These are phyloP conservation scores for Thielaviopsis musarum DNA, from an alignment of 2,329 filamentous ascomycete species.

Conservation along the genomic window DNA sequence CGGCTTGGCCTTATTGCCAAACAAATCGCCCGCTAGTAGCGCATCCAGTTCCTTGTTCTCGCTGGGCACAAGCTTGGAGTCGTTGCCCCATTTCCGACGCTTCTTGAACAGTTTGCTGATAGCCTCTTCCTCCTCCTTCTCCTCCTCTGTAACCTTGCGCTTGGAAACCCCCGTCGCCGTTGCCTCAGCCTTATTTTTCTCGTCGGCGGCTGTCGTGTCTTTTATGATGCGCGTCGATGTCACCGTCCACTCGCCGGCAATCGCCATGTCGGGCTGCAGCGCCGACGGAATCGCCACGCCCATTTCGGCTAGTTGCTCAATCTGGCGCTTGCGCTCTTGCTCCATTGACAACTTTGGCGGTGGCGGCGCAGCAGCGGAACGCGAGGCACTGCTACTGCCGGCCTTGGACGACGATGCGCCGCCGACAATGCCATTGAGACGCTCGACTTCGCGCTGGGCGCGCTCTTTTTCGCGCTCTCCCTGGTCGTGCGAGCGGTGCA, in stretches of 20 bases:
- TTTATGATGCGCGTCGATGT: slow-evolving; percentile 44
- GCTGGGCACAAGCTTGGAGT: slow-evolving; percentile 30
- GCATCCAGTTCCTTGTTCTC: slow-evolving; percentile 45
- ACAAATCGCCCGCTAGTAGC: slow-evolving; percentile 28
- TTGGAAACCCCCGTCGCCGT: slow-evolving; percentile 44
- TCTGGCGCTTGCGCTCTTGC: slow-evolving; percentile 62
- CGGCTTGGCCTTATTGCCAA: not conserved
- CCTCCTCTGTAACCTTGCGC: slow-evolving; percentile 40
- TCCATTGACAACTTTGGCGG: slow-evolving; percentile 24
- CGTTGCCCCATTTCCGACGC: slow-evolving; percentile 36
- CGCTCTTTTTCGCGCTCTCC: slow-evolving; percentile 67
- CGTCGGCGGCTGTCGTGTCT: slow-evolving; percentile 20
- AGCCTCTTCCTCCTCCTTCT: slow-evolving; percentile 43
- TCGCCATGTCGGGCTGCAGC: slow-evolving; percentile 63
- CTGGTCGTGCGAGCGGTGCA: slow-evolving; percentile 71
- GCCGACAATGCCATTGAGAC: slow-evolving; percentile 61
- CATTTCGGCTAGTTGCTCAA: slow-evolving; percentile 74
- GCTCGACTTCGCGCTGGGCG: slow-evolving; percentile 69
- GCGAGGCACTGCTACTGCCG: not conserved
- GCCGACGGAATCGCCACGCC: slow-evolving; percentile 72
- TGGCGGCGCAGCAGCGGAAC: not conserved
- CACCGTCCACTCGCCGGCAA: slow-evolving; percentile 77
- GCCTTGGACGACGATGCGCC: slow-evolving; percentile 21
- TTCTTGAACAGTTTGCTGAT: slow-evolving; percentile 44
- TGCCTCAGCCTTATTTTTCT: slow-evolving; percentile 20